phyloP scores from a whole-genome alignment of 208 protist species.

The Acanthamoeba healyi region DNA sequence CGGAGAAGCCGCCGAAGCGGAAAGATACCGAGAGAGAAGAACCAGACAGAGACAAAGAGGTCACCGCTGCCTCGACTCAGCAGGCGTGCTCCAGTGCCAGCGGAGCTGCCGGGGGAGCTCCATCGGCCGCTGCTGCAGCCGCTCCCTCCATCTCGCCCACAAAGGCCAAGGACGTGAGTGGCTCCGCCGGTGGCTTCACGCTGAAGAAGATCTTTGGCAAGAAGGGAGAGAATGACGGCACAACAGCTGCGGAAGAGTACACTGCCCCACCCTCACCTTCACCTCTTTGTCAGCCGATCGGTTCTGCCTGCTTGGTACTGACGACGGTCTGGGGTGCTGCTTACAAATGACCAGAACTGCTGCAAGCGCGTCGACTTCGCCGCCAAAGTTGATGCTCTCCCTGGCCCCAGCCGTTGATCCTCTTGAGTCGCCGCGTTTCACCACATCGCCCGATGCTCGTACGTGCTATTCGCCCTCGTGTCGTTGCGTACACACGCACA shows the following conservation, averaged over 20 bases:
- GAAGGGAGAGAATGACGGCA: background rate
- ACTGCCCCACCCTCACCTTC: background rate
- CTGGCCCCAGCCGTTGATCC: background rate
- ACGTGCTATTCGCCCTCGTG: background rate
- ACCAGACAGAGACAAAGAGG: background rate
- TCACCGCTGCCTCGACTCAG: too few species aligned
- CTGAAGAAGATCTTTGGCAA: conserved; percentile 59
- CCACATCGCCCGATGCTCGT: background rate
- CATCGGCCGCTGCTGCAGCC: too few species aligned
- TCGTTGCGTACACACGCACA: background rate
- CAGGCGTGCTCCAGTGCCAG: too few species aligned
- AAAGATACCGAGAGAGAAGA: background rate
- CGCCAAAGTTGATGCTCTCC: background rate
- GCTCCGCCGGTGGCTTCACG: background rate
- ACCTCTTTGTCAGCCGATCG: too few species aligned
- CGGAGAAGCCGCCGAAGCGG: background rate
- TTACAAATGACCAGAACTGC: too few species aligned
- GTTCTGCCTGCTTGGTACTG: too few species aligned
- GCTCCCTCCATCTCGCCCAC: background rate
- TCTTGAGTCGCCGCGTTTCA: background rate
- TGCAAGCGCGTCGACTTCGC: background rate
- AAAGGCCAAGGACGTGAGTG: background rate
- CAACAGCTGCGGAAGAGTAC: background rate
- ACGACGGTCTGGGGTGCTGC: too few species aligned
- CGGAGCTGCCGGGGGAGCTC: too few species aligned